Percentiles rank a stretch among this genome's conserved stretches.
Conservation (phyloP, 306 rosid species). For the Cotoneaster glaucophyllus region DNA sequence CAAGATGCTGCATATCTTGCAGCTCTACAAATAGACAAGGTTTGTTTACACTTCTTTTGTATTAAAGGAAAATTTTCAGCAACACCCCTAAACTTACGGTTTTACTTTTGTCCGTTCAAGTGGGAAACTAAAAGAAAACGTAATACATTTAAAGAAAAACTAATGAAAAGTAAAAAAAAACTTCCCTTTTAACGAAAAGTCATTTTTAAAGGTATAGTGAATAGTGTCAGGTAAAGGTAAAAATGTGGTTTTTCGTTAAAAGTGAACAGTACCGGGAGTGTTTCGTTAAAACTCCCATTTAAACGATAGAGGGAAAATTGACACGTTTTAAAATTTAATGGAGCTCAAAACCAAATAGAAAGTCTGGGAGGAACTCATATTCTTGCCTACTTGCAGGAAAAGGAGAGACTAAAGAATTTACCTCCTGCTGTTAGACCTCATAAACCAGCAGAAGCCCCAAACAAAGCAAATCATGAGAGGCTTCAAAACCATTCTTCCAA, state of each 20-base stretch:
- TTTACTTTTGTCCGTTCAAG: background rate
- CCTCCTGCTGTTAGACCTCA: conserved; percentile 26
- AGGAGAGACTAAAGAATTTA: conserved; percentile 31
- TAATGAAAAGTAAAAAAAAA: no score
- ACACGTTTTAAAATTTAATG: background rate
- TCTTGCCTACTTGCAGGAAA: conserved; percentile 37
- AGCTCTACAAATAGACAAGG: conserved; percentile 63
- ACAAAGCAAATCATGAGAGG: conserved; percentile 31
- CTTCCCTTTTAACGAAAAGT: no score
- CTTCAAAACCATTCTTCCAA: conserved; percentile 21
- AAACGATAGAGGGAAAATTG: background rate
- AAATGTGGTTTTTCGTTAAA: no score
- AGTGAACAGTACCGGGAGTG: no score
- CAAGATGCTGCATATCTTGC: conserved; percentile 76
- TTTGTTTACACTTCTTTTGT: background rate
- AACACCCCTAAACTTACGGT: background rate
- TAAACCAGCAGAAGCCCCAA: conserved; percentile 30
- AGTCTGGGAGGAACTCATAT: background rate
- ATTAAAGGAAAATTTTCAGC: background rate
- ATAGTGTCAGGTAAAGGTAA: no score
- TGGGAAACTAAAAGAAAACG: background rate
- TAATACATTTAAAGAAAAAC: no score
- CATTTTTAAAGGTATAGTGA: no score
- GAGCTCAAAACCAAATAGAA: background rate
- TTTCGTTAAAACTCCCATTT: no score